Evolutionary conservation across 2,329 filamentous ascomycete genomes (phyloP).

Genomic region (Microcyclospora pomicola): DNA sequence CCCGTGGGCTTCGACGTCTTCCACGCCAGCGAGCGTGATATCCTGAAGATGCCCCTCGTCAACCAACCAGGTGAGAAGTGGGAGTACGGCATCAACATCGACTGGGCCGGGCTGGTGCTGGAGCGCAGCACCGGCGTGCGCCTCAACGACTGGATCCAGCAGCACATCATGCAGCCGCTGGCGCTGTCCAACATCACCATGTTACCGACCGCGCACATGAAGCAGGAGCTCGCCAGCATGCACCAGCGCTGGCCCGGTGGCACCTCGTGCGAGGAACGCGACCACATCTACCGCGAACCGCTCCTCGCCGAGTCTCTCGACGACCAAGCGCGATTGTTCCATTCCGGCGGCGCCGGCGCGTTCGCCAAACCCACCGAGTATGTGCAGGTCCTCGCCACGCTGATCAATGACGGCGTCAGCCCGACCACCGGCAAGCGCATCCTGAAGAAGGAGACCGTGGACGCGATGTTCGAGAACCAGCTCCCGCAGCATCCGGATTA

Average conservation of each 20-base stretch:
- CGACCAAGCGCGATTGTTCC: slow-evolving; percentile 35
- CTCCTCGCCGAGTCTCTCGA: slow-evolving; percentile 32
- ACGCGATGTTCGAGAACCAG: slow-evolving; percentile 50
- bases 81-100: slow-evolving; percentile 40
- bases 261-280: slow-evolving; percentile 22
- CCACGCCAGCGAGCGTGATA: slow-evolving; percentile 37
- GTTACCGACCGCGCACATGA: slow-evolving; percentile 43
- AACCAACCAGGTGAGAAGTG: slow-evolving; percentile 51
- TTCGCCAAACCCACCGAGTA: slow-evolving; percentile 49
- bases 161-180: slow-evolving; percentile 34
- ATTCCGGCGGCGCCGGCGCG: slow-evolving; percentile 48
- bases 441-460: slow-evolving; percentile 43
- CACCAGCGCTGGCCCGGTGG: slow-evolving; percentile 34
- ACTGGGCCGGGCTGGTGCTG: slow-evolving; percentile 37
- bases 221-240: slow-evolving; percentile 42
- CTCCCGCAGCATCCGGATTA: slow-evolving; percentile 24
- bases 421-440: slow-evolving; percentile 42
- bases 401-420: slow-evolving; percentile 51
- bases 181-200: slow-evolving; percentile 40
- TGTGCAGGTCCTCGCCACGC: slow-evolving; percentile 44
- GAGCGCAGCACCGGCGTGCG: slow-evolving; percentile 30
- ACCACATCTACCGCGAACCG: slow-evolving; percentile 39
- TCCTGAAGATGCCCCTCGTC: slow-evolving; percentile 39
- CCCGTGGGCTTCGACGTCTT: slow-evolving; percentile 46
- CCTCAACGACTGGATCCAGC: slow-evolving; percentile 33